phyloP scores from a whole-genome alignment of 2,329 filamentous ascomycete species.

The Fusarium sp. region DNA sequence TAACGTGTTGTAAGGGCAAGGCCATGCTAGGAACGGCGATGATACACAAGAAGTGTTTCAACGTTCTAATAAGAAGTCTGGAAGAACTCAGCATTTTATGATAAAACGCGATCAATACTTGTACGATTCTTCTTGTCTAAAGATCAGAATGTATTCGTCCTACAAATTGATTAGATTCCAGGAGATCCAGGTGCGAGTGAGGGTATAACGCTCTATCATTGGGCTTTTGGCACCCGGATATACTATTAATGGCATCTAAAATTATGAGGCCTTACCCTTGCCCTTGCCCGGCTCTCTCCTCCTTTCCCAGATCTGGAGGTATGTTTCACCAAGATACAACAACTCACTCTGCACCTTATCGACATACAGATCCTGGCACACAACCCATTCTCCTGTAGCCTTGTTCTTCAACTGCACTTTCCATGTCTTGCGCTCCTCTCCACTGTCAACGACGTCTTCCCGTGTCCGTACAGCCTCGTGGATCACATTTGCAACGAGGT shows the following conservation, averaged over 20 bases:
- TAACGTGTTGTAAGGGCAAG: conserved; percentile 3
- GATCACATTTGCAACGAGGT: conserved; percentile 94
- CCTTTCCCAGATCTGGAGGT: conserved; percentile 96
- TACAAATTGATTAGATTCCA: neutral
- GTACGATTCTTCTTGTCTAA: neutral
- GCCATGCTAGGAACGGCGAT: neutral
- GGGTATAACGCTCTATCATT: neutral
- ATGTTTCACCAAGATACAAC: conserved; percentile 91
- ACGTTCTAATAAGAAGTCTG: neutral
- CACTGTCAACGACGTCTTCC: conserved; percentile 90
- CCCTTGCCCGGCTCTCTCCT: conserved; percentile 65
- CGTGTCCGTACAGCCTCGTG: conserved; percentile 83
- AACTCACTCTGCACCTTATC: conserved; percentile 90
- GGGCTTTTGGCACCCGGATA: neutral
- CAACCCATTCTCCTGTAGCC: conserved; percentile 86
- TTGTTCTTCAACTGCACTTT: conserved; percentile 90
- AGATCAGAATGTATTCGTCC: neutral
- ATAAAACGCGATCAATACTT: neutral
- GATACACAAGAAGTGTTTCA: neutral
- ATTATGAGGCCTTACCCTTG: conserved; percentile 51
- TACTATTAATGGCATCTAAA: conserved; percentile 11
- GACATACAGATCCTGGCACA: conserved; percentile 93
- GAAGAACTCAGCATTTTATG: neutral
- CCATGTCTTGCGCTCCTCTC: conserved; percentile 90
- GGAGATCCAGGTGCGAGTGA: neutral